Evolutionary conservation across 176 grass and related monocot genomes (phyloP).

Genomic region (Calamus simplicifolius): DNA sequence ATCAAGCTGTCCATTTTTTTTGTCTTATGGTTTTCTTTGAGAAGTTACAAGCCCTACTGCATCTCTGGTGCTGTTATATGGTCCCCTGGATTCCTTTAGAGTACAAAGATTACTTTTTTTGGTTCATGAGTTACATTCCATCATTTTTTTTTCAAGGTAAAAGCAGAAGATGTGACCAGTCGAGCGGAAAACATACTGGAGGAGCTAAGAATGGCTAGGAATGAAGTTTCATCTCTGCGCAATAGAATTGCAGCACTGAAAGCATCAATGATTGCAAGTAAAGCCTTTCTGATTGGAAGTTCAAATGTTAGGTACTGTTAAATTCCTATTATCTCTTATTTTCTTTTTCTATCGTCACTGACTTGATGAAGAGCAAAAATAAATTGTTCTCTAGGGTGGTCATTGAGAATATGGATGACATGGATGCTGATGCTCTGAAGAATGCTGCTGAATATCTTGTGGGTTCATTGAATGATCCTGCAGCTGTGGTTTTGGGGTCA

Average conservation of each 20-base stretch:
- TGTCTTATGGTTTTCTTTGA: too few species aligned
- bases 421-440: constrained; percentile 73
- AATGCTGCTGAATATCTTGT: constrained; percentile 74
- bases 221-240: constrained; percentile 64
- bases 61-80: too few species aligned
- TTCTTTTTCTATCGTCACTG: too few species aligned
- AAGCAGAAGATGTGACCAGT: constrained; percentile 80
- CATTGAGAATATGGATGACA: constrained; percentile 82
- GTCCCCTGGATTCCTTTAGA: too few species aligned
- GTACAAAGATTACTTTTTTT: too few species aligned
- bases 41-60: too few species aligned
- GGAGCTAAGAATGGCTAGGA: constrained; percentile 68
- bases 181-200: constrained; percentile 76
- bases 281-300: constrained; percentile 37
- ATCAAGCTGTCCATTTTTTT: too few species aligned
- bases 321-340: too few species aligned
- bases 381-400: constrained; percentile 34
- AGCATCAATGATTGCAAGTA: constrained; percentile 56
- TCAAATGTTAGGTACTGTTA: constrained; percentile 52
- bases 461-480: constrained; percentile 65
- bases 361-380: too few species aligned
- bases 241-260: constrained; percentile 87
- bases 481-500: constrained; percentile 70
- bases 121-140: background rate
- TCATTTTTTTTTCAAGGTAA: constrained; percentile 45